phyloP scores from a whole-genome alignment of 805 yeast species.

The Candida ulmi region DNA sequence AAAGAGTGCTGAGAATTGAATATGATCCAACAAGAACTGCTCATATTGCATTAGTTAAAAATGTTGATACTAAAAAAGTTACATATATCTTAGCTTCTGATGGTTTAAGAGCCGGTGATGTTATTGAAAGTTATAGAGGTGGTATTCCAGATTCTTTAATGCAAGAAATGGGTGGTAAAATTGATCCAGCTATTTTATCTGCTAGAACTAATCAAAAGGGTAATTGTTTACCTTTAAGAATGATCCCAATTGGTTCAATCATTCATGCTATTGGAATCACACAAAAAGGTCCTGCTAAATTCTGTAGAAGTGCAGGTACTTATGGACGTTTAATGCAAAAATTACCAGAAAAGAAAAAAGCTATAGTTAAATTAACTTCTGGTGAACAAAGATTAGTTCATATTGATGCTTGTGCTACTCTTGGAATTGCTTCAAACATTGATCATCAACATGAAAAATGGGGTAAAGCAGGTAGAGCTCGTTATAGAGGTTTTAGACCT shows the following conservation, averaged over 20 bases:
- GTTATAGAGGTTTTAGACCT: slow-evolving; percentile 92
- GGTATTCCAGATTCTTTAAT: slow-evolving; percentile 78
- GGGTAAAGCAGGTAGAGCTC: slow-evolving; percentile 96
- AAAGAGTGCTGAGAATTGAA: slow-evolving; percentile 81
- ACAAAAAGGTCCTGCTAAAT: slow-evolving; percentile 72
- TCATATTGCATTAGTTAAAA: slow-evolving; percentile 82
- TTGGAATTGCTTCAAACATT: slow-evolving; percentile 88
- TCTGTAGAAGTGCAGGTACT: slow-evolving; percentile 93
- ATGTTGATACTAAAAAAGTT: slow-evolving; percentile 51
- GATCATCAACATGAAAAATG: slow-evolving; percentile 84
- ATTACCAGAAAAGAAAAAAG: slow-evolving; percentile 61
- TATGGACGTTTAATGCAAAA: slow-evolving; percentile 85
- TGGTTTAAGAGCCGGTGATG: slow-evolving; percentile 90
- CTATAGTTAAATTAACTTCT: slow-evolving; percentile 74
- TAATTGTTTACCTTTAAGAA: slow-evolving; percentile 84
- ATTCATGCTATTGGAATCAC: slow-evolving; percentile 83
- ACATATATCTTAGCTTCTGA: slow-evolving; percentile 87
- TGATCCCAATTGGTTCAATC: slow-evolving; percentile 94
- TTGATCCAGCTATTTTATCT: slow-evolving; percentile 87
- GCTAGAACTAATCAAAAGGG: slow-evolving; percentile 88
- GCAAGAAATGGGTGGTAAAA: slow-evolving; percentile 81
- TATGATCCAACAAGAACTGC: slow-evolving; percentile 93
- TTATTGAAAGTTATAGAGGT: slow-evolving; percentile 80
- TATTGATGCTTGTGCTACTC: slow-evolving; percentile 84
- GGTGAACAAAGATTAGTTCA: slow-evolving; percentile 93